Evolutionary conservation across 306 rosid species (phyloP), one percentile per base, ranked within the genome.

Genomic region (Psophocarpus tetragonolobus): DNA sequence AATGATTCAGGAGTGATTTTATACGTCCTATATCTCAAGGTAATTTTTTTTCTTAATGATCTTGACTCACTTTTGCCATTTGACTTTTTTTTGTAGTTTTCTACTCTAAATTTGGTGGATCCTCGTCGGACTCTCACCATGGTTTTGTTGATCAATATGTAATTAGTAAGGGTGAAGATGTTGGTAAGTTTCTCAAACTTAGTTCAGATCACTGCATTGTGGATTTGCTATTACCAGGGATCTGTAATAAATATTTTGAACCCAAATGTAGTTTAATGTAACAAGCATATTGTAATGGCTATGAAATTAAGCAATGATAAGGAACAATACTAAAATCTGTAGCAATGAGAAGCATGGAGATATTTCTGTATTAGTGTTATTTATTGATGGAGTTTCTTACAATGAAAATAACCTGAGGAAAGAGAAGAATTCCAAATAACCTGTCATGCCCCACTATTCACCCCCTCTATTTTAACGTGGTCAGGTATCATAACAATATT

Each of bases 101-200:
- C 88, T 94, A 87, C 74, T 63, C 88, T 32, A 93, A 91, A 80
- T 71, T 88, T 80, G 97, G 97, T 78, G 98, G 98, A 84, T 85
- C 90, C 77, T 83, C 97, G 0, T 79, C 89, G 84, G 98, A 94
- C 82, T 81, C 95, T 29, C 97, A 92, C 89, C 97, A 92, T 82
- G 97, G 98, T 71, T 94, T 90, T 87, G 91, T 91, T 74, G 98
- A 92, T 69, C 97, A 94, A 76, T 94, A 94, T 63, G 98, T 97
- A 75, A 82, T 68, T 3, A 86, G 92, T 72, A 89, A 97, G 79
- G 98, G 92, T 75, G 83, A 82, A 3, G 98, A 94, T 68, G 95
- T 92, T 64, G 95, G 98, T 92, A 89, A 73, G 96, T 76, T 62
- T 74, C 77, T 82, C 39, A 36, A 44, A 45, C 54, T 64, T 56